phyloP scores from a whole-genome alignment of 352 stramenopile species.

The Phytophthora macrochlamydospora region DNA sequence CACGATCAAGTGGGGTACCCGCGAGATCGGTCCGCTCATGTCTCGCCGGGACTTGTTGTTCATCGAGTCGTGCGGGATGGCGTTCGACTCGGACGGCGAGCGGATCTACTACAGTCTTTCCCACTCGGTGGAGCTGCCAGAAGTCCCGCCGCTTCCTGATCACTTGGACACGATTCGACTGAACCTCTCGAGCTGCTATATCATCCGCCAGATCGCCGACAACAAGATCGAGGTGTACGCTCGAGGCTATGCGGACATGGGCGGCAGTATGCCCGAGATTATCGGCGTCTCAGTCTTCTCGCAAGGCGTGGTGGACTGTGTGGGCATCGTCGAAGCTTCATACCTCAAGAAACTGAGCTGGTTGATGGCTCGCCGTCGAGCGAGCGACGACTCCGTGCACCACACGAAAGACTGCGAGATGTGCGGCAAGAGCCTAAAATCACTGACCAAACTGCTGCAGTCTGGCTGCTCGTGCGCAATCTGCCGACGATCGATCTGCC shows the following conservation, averaged over 20 bases:
- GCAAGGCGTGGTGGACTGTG: constrained; percentile 32
- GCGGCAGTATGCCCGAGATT: constrained; percentile 37
- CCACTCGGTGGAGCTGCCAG: constrained; percentile 47
- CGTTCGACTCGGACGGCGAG: constrained; percentile 44
- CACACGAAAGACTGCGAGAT: constrained; percentile 32
- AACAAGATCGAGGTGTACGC: constrained; percentile 54
- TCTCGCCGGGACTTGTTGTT: constrained; percentile 51
- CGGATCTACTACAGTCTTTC: constrained; percentile 53
- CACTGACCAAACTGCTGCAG: constrained; percentile 37
- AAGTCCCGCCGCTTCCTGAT: constrained; percentile 26
- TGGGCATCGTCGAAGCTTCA: constrained; percentile 52
- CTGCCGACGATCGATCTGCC: constrained; percentile 46
- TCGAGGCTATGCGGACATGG: constrained; percentile 46
- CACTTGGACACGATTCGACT: constrained; percentile 45
- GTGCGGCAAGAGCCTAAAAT: constrained; percentile 44
- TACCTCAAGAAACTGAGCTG: constrained; percentile 62
- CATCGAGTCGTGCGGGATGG: constrained; percentile 50
- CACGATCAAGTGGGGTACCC: constrained; percentile 52
- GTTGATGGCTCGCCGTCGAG: constrained; percentile 24
- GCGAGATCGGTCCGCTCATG: constrained; percentile 39
- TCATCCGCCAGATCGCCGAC: constrained; percentile 43
- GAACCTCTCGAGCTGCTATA: constrained; percentile 59
- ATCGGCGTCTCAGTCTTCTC: constrained; percentile 40
- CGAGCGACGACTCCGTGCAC: constrained; percentile 12
- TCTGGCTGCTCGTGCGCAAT: constrained; percentile 40